Base-by-base conservation (phyloP, 768 basidiomycete species). In the Sporobolomyces roseus region DNA sequence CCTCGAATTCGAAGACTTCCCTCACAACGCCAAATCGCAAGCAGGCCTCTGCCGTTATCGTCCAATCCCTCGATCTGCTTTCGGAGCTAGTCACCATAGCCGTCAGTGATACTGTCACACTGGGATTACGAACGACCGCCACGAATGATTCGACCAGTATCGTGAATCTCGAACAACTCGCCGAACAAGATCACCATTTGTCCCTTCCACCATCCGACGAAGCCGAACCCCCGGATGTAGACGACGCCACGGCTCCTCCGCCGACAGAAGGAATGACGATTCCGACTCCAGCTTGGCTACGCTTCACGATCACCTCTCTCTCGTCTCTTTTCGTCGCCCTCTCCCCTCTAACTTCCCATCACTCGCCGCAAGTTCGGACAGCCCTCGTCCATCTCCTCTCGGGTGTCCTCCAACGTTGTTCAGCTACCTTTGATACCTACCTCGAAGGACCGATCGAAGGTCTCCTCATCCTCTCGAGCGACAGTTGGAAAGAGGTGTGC, bases 301-400 rank as follows among this genome's bases (percentile, higher is more conserved):
- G 83, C 27, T 91, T 85, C 41, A 92, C 91, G 1, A 82, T 89
- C 3, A 84, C 90, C 8, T 92, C 96, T 75, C 80, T 98, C 16
- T 85, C 88, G 52, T 87, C 91, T 29, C 90, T 92, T 12, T 77
- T 97, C 59, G 89, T 90, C 72, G 81, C 87, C 0, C 80, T 97
- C 25, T 84, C 87, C 1, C 83, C 87, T 1, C 81, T 91, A 17
- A 78, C 88, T 17, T 83, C 84, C 3, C 91, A 94, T 75, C 85
- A 87, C 17, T 89, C 84, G 1, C 82, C 88, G 3, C 78, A 80
- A 5, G 90, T 88, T 9, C 83, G 88, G 19, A 70, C 78, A 27
- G 85, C 85, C 0, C 79, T 94, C 53, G 13, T 79, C 32, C 75
- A 78, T 1, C 83, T 90, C 74, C 86, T 88, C 3, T 78, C 80